A percentile compares a stretch with the other conserved stretches of the same genome.
Evolutionary conservation across 352 stramenopile genomes (phyloP).

Genomic region (Phytophthora pini): DNA sequence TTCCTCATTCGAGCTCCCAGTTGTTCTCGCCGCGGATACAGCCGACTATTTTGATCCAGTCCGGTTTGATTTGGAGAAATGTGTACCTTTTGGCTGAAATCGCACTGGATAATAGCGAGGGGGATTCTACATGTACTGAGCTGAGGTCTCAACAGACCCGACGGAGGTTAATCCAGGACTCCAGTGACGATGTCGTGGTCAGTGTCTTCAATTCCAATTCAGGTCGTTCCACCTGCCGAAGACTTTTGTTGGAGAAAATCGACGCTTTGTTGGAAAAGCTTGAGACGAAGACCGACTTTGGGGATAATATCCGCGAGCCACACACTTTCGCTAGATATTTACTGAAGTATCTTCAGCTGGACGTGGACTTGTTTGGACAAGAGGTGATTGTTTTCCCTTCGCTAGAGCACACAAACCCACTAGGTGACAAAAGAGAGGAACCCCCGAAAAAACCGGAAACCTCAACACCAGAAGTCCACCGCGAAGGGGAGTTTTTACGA

Average conservation of each 20-base stretch:
- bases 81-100: slow-evolving; percentile 57
- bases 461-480: slow-evolving; percentile 8
- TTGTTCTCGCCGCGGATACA: slow-evolving; percentile 13
- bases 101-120: slow-evolving; percentile 20
- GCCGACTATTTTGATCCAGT: slow-evolving; percentile 46
- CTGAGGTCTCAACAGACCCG: slow-evolving; percentile 7
- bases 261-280: slow-evolving; percentile 16
- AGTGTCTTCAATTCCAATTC: slow-evolving; percentile 57
- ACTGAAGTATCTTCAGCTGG: slow-evolving; percentile 50
- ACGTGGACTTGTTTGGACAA: slow-evolving; percentile 61
- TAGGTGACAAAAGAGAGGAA: neutral
- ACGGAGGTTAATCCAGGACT: slow-evolving; percentile 24
- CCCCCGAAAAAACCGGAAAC: slow-evolving; percentile 10
- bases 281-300: neutral
- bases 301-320: slow-evolving; percentile 9
- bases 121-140: neutral
- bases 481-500: slow-evolving; percentile 13
- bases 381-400: slow-evolving; percentile 63
- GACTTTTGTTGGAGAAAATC: slow-evolving; percentile 28
- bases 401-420: slow-evolving; percentile 34
- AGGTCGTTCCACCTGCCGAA: slow-evolving; percentile 27
- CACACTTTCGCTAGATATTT: slow-evolving; percentile 47
- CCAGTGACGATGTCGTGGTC: slow-evolving; percentile 36
- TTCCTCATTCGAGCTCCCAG: slow-evolving; percentile 22
- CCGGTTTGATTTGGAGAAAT: slow-evolving; percentile 62